These are phyloP conservation scores for Nakaseomyces uthaithaninus DNA, from an alignment of 1,139 yeast genomes.

Conservation along the genomic window DNA sequence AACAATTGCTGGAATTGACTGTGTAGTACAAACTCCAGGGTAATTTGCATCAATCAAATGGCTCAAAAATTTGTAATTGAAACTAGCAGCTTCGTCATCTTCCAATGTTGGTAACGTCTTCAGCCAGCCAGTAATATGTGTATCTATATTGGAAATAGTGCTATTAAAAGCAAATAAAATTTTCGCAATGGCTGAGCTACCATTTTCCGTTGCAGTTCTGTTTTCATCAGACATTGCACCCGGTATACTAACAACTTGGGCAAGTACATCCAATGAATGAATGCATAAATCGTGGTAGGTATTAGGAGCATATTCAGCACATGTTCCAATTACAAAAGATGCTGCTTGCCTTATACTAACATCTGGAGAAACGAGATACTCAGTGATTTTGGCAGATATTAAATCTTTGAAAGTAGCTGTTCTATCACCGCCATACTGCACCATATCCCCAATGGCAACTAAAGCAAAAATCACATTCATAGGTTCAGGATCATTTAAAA, in stretches of 20 bases:
- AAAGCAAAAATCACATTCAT: conserved; percentile 71
- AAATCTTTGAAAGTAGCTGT: conserved; percentile 57
- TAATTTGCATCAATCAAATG: conserved; percentile 68
- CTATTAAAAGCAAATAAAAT: conserved; percentile 52
- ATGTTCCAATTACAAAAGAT: conserved; percentile 73
- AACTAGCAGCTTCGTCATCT: conserved; percentile 89
- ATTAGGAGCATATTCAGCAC: conserved; percentile 72
- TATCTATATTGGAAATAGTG: conserved; percentile 53
- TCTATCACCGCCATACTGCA: conserved; percentile 68
- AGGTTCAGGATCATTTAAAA: conserved; percentile 56
- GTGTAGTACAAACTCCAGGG: conserved; percentile 42
- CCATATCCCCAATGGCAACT: conserved; percentile 68
- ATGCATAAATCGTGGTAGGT: conserved; percentile 56
- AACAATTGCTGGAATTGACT: conserved; percentile 56
- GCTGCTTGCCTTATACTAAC: conserved; percentile 84
- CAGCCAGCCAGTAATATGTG: conserved; percentile 68
- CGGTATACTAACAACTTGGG: conserved; percentile 68
- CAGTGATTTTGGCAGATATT: conserved; percentile 55
- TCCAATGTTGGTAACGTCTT: conserved; percentile 70
- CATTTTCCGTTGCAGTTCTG: conserved; percentile 78
- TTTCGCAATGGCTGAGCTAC: conserved; percentile 76
- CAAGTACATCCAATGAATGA: conserved; percentile 63
- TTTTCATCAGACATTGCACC: conserved; percentile 83
- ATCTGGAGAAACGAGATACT: conserved; percentile 56
- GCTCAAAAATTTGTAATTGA: conserved; percentile 66